Percentiles rank a stretch among this genome's conserved stretches.
Evolutionary conservation across 768 basidiomycete genomes (phyloP).

Genomic region (Lactifluus pinguis): DNA sequence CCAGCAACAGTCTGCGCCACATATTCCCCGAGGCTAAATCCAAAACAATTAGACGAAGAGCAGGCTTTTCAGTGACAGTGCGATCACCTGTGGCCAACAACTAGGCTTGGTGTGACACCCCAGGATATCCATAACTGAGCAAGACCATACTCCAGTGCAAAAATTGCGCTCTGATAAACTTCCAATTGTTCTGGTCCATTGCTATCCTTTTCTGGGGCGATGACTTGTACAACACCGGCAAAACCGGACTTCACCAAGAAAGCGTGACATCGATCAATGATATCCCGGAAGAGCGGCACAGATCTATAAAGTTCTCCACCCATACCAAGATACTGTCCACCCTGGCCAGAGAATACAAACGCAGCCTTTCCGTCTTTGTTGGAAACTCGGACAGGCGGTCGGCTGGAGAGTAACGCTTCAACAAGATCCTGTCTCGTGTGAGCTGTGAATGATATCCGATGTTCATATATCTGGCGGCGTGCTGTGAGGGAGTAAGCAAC

Average conservation of each 20-base stretch:
- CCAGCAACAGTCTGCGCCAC: slow-evolving; percentile 57
- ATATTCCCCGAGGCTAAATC: slow-evolving; percentile 62
- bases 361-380: slow-evolving; percentile 30
- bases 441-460: slow-evolving; percentile 45
- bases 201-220: slow-evolving; percentile 20
- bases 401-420: slow-evolving; percentile 32
- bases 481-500: slow-evolving; percentile 63
- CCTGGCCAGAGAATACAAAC: slow-evolving; percentile 72
- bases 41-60: not conserved
- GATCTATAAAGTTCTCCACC: slow-evolving; percentile 45
- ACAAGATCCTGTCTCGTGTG: slow-evolving; percentile 37
- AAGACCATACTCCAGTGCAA: slow-evolving; percentile 56
- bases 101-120: slow-evolving; percentile 52
- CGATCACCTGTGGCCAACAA: slow-evolving; percentile 64
- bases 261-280: slow-evolving; percentile 51
- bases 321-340: slow-evolving; percentile 60
- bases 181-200: slow-evolving; percentile 33
- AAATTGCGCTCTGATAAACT: slow-evolving; percentile 44
- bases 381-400: slow-evolving; percentile 28
- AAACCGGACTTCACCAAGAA: slow-evolving; percentile 43
- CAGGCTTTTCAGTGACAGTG: not conserved
- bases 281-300: slow-evolving; percentile 37
- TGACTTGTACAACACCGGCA: slow-evolving; percentile 38
- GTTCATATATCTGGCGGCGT: slow-evolving; percentile 46
- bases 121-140: slow-evolving; percentile 58